A percentile compares a stretch with the other conserved stretches of the same genome.
Conservation (phyloP, 2,329 filamentous ascomycete genomes). For the Verruconis gallopava region DNA sequence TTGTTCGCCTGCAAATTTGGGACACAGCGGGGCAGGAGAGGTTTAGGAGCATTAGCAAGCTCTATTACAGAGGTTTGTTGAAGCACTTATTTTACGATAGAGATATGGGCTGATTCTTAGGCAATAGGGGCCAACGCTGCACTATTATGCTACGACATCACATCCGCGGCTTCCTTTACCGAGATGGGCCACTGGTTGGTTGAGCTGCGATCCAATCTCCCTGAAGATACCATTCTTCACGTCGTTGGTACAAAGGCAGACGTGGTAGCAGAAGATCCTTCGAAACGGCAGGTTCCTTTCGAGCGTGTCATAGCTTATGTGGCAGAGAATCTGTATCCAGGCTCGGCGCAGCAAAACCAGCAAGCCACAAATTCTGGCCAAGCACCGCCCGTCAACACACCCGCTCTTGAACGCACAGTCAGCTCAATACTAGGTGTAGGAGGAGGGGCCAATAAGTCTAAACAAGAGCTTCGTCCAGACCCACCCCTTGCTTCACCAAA, state of each 20-base stretch:
- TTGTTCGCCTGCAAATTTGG: conserved; percentile 90
- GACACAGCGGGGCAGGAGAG: conserved; percentile 93
- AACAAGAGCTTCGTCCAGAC: background rate
- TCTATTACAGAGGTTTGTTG: conserved; percentile 65
- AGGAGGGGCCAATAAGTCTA: background rate
- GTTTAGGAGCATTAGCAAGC: conserved; percentile 83
- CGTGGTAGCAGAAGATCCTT: conserved; percentile 73
- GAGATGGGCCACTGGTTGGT: conserved; percentile 89
- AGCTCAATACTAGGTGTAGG: background rate
- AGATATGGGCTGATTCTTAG: conserved; percentile 1
- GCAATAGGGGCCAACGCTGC: conserved; percentile 68
- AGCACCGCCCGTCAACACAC: conserved; percentile 7
- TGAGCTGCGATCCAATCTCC: conserved; percentile 68
- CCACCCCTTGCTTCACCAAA: conserved; percentile 6
- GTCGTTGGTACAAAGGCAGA: conserved; percentile 94
- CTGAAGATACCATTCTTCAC: conserved; percentile 70
- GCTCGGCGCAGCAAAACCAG: conserved; percentile 43
- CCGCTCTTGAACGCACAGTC: background rate
- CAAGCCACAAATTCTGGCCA: conserved; percentile 26
- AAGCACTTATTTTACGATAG: background rate
- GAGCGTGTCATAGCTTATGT: conserved; percentile 94
- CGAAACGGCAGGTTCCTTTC: conserved; percentile 72
- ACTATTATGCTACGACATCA: conserved; percentile 90
- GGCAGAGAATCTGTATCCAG: conserved; percentile 75
- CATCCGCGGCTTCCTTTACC: conserved; percentile 68